Percentiles rank a stretch among this genome's conserved stretches.
phyloP scores from a whole-genome alignment of 192 early-diverging fungal genomes.

The Rhizophagus clarus region DNA sequence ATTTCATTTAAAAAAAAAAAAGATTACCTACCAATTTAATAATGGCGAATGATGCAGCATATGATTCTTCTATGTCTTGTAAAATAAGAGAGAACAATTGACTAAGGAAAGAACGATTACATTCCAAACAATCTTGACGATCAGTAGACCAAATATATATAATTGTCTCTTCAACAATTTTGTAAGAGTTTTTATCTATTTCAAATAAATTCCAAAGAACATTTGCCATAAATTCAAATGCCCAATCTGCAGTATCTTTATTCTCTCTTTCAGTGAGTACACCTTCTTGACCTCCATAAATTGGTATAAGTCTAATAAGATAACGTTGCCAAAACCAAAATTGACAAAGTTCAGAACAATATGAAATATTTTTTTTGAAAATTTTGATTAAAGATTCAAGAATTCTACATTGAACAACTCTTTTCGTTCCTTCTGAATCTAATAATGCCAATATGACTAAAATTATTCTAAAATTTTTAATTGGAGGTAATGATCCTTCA shows the following conservation, averaged over 20 bases:
- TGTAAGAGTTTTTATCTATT: not conserved
- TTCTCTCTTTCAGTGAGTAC: not conserved
- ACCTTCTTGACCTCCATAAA: not conserved
- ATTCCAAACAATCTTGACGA: slow-evolving; percentile 11
- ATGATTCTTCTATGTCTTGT: not conserved
- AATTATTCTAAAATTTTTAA: slow-evolving; percentile 28
- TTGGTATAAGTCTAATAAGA: slow-evolving; percentile 4
- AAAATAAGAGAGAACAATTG: slow-evolving; percentile 3
- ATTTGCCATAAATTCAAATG: slow-evolving; percentile 19
- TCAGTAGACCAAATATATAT: slow-evolving; percentile 27
- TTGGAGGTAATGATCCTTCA: not conserved
- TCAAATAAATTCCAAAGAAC: slow-evolving; percentile 32
- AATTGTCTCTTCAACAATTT: slow-evolving; percentile 21
- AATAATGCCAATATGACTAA: slow-evolving; percentile 21
- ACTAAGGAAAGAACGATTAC: slow-evolving; percentile 14
- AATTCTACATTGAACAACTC: slow-evolving; percentile 16
- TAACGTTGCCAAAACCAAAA: slow-evolving; percentile 32
- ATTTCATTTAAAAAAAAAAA: not conserved
- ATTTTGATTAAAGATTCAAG: slow-evolving; percentile 20
- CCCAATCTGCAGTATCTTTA: slow-evolving; percentile 30
- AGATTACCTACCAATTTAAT: slow-evolving; percentile 9
- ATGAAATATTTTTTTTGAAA: slow-evolving; percentile 11
- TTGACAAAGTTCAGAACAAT: slow-evolving; percentile 9
- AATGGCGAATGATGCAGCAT: not conserved
- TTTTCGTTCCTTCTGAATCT: slow-evolving; percentile 24